These are phyloP conservation scores for Clonostachys byssicola DNA, from an alignment of 2,329 filamentous ascomycete species.

Conservation along the genomic window DNA sequence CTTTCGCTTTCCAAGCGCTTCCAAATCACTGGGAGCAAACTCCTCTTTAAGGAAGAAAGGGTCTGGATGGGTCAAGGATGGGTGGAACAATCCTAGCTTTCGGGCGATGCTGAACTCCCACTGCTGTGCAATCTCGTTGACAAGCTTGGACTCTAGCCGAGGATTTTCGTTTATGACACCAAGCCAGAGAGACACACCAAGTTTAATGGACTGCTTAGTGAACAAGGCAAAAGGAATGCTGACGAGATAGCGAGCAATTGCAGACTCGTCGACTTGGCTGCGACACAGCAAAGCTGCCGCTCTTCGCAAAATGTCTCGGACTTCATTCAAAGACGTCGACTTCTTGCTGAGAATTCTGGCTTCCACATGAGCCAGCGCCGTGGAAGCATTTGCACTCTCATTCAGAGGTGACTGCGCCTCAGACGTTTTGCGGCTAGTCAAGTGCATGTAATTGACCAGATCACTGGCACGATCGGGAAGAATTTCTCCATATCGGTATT, in stretches of 20 bases:
- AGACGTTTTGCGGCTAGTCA: constrained; percentile 42
- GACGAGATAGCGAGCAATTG: constrained; percentile 83
- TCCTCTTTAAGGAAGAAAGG: constrained; percentile 91
- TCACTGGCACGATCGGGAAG: constrained; percentile 65
- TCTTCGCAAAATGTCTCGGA: constrained; percentile 77
- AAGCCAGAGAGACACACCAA: constrained; percentile 93
- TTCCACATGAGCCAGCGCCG: constrained; percentile 69
- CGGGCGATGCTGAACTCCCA: constrained; percentile 84
- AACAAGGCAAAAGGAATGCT: constrained; percentile 91
- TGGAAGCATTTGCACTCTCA: constrained; percentile 55
- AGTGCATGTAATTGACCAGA: constrained; percentile 56
- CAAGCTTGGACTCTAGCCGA: constrained; percentile 76
- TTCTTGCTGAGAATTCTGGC: constrained; percentile 65
- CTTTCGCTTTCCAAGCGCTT: constrained; percentile 68
- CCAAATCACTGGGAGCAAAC: constrained; percentile 85
- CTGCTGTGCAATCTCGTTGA: constrained; percentile 82
- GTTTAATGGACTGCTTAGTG: constrained; percentile 90
- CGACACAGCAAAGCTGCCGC: constrained; percentile 85
- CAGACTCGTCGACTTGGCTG: constrained; percentile 68
- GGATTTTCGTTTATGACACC: constrained; percentile 97
- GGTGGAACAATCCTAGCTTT: constrained; percentile 77
- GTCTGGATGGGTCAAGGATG: constrained; percentile 68
- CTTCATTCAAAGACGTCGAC: constrained; percentile 65
- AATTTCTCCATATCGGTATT: constrained; percentile 84
- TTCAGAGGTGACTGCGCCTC: constrained; percentile 46